Evolutionary conservation across 1,284 basidiomycete species (phyloP).

Genomic region (Austropuccinia psidii): DNA sequence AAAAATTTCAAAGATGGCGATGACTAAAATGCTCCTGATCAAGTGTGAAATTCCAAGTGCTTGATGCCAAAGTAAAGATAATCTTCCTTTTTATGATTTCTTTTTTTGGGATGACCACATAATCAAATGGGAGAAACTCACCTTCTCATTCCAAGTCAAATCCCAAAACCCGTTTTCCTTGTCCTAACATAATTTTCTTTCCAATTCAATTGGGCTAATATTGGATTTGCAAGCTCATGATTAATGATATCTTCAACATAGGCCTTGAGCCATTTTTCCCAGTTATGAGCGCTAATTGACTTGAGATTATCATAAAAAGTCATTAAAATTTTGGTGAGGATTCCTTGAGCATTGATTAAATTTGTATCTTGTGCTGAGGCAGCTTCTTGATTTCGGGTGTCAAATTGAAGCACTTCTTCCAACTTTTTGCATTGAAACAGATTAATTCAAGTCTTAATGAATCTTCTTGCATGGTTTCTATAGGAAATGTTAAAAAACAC

Average conservation of each 20-base stretch:
- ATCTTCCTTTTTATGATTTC: background rate
- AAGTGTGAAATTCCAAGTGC: background rate
- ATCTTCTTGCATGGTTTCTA: too few relatives aligned
- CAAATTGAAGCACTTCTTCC: constrained; percentile 26
- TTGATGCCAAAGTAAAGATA: background rate
- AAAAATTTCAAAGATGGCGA: background rate
- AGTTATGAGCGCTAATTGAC: background rate
- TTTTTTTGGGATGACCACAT: background rate
- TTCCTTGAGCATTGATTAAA: constrained; percentile 5
- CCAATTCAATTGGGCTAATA: constrained; percentile 25
- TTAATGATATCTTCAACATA: constrained; percentile 28
- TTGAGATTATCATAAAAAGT: constrained; percentile 36
- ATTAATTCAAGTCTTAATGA: background rate
- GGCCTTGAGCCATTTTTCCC: constrained; percentile 12
- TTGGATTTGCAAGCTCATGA: background rate
- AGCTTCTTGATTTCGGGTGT: constrained; percentile 11
- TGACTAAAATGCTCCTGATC: too few relatives aligned
- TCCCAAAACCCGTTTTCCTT: constrained; percentile 26
- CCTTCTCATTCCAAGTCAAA: constrained; percentile 34
- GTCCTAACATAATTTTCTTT: constrained; percentile 27
- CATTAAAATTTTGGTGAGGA: constrained; percentile 8
- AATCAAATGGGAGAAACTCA: background rate
- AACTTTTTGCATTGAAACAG: constrained; percentile 12
- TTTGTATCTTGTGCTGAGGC: background rate
- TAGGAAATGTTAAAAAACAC: background rate